phyloP scores from a whole-genome alignment of 306 rosid genomes.

The Boehmeria nivea region DNA sequence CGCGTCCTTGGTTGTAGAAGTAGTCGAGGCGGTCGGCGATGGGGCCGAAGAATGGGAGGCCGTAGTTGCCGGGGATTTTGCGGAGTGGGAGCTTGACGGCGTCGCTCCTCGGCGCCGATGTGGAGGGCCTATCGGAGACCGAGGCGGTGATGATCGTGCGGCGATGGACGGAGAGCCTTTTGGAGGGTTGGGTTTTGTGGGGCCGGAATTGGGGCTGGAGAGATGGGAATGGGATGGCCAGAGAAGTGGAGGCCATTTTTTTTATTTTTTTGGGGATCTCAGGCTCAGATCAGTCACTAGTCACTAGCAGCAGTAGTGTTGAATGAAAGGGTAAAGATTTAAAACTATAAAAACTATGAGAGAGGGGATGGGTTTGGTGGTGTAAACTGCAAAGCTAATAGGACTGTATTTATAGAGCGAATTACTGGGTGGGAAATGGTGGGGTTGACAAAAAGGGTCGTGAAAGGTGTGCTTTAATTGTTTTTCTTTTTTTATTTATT shows the following conservation, averaged over 20 bases:
- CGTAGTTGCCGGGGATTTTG: constrained; percentile 67
- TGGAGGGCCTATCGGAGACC: constrained; percentile 40
- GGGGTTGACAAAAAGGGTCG: constrained; percentile 2
- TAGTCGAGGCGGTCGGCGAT: constrained; percentile 60
- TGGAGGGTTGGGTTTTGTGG: neutral
- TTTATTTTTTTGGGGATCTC: too few relatives aligned
- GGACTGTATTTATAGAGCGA: neutral
- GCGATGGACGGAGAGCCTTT: neutral
- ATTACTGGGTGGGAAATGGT: neutral
- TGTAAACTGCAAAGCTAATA: neutral
- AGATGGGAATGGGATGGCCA: constrained; percentile 33
- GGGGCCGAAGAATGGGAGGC: constrained; percentile 66
- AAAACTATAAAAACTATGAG: neutral
- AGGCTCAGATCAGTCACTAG: too few relatives aligned
- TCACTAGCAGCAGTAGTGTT: too few relatives aligned
- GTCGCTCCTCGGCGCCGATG: constrained; percentile 5
- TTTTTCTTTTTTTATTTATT: neutral
- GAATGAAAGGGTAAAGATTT: neutral
- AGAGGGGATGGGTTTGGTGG: neutral
- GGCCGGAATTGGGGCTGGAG: constrained; percentile 29
- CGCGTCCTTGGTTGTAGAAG: constrained; percentile 74
- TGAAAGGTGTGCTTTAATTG: constrained; percentile 16
- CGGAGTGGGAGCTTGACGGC: constrained; percentile 38
- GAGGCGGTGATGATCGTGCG: constrained; percentile 32
- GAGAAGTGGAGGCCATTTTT: constrained; percentile 36